Percentiles rank a stretch among this genome's conserved stretches.
phyloP scores from a whole-genome alignment of 208 protist genomes.

The Leishmania tropica region DNA sequence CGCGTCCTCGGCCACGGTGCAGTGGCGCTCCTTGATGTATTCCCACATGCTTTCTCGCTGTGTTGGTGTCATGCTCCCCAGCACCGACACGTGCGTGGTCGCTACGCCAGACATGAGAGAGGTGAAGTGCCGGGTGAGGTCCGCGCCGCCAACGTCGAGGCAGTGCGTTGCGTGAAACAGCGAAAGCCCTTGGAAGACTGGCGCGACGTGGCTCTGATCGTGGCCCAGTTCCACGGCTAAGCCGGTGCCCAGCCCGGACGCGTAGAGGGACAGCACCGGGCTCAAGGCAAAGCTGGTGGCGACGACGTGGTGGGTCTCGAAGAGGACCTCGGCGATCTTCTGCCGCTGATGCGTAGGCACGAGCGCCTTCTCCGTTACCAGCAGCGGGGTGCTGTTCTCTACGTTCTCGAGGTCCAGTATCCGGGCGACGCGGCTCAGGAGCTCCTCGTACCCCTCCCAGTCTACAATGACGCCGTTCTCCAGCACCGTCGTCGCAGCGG shows the following conservation, averaged over 20 bases:
- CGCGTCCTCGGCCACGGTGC: conserved; percentile 40
- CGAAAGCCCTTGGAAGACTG: conserved; percentile 97
- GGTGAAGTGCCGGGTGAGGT: conserved; percentile 62
- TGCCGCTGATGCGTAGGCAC: conserved; percentile 84
- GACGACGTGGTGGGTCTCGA: conserved; percentile 78
- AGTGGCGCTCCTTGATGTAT: conserved; percentile 90
- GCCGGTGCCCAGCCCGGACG: conserved; percentile 81
- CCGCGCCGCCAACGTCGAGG: conserved; percentile 79
- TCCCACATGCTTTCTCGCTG: conserved; percentile 67
- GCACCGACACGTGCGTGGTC: conserved; percentile 34
- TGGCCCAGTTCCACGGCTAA: conserved; percentile 96
- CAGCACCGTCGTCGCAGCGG: conserved; percentile 34
- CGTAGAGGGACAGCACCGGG: conserved; percentile 91
- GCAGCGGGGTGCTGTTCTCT: conserved; percentile 73
- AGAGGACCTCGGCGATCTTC: conserved; percentile 86
- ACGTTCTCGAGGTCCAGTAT: conserved; percentile 60
- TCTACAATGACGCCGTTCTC: conserved; percentile 70
- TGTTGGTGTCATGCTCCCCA: conserved; percentile 37
- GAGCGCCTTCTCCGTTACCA: conserved; percentile 90
- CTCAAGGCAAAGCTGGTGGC: conserved; percentile 72
- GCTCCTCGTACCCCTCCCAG: conserved; percentile 88
- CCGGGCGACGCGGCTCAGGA: conserved; percentile 73
- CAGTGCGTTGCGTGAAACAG: conserved; percentile 92
- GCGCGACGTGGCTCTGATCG: conserved; percentile 97
- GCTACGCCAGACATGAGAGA: conserved; percentile 24